Evolutionary conservation across 371 early-diverging fungal genomes (phyloP).

Genomic region (Rhizopus sp.): DNA sequence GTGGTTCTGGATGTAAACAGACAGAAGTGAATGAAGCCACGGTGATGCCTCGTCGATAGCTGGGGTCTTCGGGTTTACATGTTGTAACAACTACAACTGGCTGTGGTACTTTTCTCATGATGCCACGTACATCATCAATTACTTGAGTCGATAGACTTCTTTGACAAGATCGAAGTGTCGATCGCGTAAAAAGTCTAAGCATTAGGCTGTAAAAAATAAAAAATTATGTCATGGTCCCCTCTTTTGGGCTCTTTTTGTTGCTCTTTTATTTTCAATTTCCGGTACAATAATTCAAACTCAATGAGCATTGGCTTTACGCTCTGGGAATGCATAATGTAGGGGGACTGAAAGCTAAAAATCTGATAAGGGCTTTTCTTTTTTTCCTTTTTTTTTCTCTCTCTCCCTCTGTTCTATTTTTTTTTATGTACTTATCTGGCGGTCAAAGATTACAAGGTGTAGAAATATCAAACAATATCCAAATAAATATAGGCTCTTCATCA

Average conservation of each 20-base stretch:
- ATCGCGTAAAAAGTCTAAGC: no score
- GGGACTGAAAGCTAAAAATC: no score
- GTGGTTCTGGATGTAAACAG: constrained; percentile 64
- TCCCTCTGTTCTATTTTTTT: no score
- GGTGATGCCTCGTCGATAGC: constrained; percentile 63
- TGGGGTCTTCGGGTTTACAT: constrained; percentile 35
- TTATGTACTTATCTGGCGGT: background rate
- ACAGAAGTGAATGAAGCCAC: constrained; percentile 73
- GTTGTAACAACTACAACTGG: constrained; percentile 66
- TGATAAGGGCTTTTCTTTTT: no score
- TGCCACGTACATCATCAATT: constrained; percentile 52
- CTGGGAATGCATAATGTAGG: no score
- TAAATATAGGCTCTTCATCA: background rate
- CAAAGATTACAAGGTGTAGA: background rate
- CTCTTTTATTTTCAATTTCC: no score
- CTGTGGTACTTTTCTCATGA: constrained; percentile 69
- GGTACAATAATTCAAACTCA: no score
- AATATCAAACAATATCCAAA: background rate
- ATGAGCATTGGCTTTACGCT: no score
- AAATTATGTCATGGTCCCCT: constrained; percentile 17
- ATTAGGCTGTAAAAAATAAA: no score
- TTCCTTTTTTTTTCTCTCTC: no score
- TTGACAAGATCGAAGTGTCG: constrained; percentile 13
- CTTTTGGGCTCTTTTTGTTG: background rate
- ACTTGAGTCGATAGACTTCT: constrained; percentile 23